A percentile compares a stretch with the other conserved stretches of the same genome.
Conservation (phyloP, 2,329 filamentous ascomycete genomes). For the Emergomyces orientalis region DNA sequence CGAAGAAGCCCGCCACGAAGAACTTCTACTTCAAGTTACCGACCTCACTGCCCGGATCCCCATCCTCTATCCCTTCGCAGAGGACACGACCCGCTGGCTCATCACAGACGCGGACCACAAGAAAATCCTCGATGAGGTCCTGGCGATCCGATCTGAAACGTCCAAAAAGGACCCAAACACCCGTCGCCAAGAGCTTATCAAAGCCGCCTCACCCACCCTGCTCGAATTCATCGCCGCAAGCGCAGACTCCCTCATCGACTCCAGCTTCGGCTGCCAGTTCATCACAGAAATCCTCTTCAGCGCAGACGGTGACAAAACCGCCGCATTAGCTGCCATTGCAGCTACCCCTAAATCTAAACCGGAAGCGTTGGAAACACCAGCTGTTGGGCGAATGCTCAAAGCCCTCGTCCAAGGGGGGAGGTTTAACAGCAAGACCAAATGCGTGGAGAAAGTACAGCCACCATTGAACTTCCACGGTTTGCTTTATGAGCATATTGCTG, state of each 20-base stretch:
- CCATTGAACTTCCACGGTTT: conserved; percentile 69
- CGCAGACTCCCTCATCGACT: conserved; percentile 58
- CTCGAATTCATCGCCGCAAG: conserved; percentile 63
- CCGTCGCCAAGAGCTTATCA: conserved; percentile 66
- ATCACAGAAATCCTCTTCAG: conserved; percentile 73
- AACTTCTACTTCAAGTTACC: conserved; percentile 35
- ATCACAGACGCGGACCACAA: conserved; percentile 53
- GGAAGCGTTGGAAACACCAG: conserved; percentile 52
- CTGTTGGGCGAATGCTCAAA: conserved; percentile 77
- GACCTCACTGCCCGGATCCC: conserved; percentile 49
- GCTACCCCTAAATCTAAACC: conserved; percentile 34
- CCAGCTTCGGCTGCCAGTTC: conserved; percentile 78
- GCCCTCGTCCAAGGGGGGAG: conserved; percentile 80
- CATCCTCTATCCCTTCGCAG: conserved; percentile 72
- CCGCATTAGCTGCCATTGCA: conserved; percentile 60
- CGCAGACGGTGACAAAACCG: conserved; percentile 63
- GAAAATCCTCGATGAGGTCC: conserved; percentile 65
- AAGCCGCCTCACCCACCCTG: conserved; percentile 63
- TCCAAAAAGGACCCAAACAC: conserved; percentile 83
- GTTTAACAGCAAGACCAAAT: conserved; percentile 67
- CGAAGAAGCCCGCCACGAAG: conserved; percentile 33
- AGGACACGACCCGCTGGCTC: conserved; percentile 51
- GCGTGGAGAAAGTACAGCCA: conserved; percentile 61
- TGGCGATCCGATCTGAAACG: conserved; percentile 68
- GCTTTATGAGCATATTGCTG: conserved; percentile 71